Evolutionary conservation across 202 grass and related monocot genomes (phyloP).

Genomic region (Saccharum hybrid): DNA sequence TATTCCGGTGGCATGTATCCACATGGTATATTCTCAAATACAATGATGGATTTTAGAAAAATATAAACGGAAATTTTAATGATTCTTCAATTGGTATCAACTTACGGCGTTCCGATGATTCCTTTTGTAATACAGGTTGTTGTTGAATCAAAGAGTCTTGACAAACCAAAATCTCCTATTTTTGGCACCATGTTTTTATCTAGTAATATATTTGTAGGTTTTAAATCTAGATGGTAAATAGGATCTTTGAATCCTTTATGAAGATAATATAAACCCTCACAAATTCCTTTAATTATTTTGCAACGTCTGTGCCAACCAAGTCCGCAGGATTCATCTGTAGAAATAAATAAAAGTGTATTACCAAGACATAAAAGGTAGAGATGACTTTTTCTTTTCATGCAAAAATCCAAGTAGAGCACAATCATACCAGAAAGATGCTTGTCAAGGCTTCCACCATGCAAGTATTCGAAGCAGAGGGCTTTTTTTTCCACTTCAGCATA

Average conservation of each 20-base stretch:
- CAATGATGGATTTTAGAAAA: too few relatives aligned
- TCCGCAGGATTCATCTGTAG: background rate
- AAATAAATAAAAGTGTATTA: too few relatives aligned
- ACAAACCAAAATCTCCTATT: conserved; percentile 5
- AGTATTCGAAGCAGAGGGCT: background rate
- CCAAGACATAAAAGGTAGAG: too few relatives aligned
- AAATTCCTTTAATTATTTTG: conserved; percentile 10
- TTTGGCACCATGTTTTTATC: background rate
- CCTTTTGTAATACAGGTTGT: too few relatives aligned
- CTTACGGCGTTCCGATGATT: background rate
- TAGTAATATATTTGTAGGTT: background rate
- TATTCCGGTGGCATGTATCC: background rate
- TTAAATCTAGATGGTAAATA: background rate
- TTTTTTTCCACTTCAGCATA: background rate
- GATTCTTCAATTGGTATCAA: too few relatives aligned
- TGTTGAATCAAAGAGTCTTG: background rate
- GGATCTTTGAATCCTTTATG: background rate
- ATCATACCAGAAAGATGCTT: background rate
- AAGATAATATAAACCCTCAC: conserved; percentile 9
- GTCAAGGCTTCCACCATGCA: background rate
- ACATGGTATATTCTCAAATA: too few relatives aligned
- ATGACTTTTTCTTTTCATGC: too few relatives aligned
- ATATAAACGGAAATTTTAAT: too few relatives aligned
- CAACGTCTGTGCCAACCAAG: background rate
- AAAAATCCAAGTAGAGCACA: too few relatives aligned